phyloP scores from a whole-genome alignment of 208 protist species.

The Endotrypanum monterogeii region DNA sequence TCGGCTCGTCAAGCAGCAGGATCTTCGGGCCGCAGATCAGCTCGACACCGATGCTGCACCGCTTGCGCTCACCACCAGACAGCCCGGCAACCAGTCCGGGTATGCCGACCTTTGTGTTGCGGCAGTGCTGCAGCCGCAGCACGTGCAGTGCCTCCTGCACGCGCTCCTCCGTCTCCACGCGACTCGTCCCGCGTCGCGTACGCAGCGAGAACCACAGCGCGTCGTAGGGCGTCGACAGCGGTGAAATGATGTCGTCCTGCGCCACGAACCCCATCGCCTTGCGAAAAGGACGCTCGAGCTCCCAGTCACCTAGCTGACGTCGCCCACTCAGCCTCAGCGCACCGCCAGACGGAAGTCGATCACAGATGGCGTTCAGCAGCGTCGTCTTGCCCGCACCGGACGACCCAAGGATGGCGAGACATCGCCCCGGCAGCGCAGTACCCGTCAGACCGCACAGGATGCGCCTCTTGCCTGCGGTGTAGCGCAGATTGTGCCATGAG shows the following conservation, averaged over 20 bases:
- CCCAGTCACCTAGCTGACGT: conserved; percentile 68
- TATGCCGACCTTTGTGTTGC: conserved; percentile 74
- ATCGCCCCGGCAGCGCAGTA: conserved; percentile 68
- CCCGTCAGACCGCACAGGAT: conserved; percentile 77
- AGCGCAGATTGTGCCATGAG: conserved; percentile 77
- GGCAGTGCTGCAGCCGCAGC: conserved; percentile 66
- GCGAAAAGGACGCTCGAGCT: conserved; percentile 56
- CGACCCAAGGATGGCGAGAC: conserved; percentile 81
- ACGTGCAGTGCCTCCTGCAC: conserved; percentile 71
- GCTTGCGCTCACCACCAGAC: conserved; percentile 90
- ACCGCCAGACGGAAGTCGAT: conserved; percentile 47
- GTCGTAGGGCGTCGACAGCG: conserved; percentile 63
- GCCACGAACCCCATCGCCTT: conserved; percentile 78
- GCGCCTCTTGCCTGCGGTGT: conserved; percentile 41
- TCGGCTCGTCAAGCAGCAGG: conserved; percentile 91
- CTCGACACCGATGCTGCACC: conserved; percentile 88
- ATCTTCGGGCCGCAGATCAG: conserved; percentile 86
- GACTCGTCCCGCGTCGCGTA: conserved; percentile 51
- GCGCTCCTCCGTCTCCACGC: conserved; percentile 43
- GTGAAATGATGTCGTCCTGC: conserved; percentile 84
- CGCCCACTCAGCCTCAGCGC: conserved; percentile 50
- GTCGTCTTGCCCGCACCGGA: conserved; percentile 83
- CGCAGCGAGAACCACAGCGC: conserved; percentile 80
- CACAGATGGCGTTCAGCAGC: conserved; percentile 75
- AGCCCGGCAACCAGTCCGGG: conserved; percentile 73